Percentiles rank a stretch among this genome's conserved stretches.
Conservation (phyloP, 78 protist genomes). For the Parvularia atlantis region DNA sequence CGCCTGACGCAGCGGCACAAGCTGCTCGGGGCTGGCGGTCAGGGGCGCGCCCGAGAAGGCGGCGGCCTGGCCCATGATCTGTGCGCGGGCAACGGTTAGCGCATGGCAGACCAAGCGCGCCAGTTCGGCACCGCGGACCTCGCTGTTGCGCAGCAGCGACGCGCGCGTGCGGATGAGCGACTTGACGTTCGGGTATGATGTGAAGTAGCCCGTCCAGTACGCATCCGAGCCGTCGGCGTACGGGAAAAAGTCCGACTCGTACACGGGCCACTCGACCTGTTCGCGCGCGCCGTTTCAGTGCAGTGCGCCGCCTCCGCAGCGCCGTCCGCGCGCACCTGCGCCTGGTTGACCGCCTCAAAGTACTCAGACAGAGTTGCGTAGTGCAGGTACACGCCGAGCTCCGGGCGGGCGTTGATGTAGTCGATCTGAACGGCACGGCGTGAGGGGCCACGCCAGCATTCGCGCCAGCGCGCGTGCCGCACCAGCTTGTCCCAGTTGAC, state of each 20-base stretch:
- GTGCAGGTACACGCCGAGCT: constrained; percentile 6
- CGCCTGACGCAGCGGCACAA: not conserved
- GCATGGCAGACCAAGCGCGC: no score
- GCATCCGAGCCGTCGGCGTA: constrained; percentile 17
- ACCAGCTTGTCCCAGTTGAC: constrained; percentile 12
- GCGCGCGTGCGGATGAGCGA: no score
- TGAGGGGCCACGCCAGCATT: not conserved
- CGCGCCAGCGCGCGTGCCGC: not conserved
- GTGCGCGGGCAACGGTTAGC: no score
- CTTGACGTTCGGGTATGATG: no score
- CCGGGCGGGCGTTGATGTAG: constrained; percentile 7
- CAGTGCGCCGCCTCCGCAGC: not conserved
- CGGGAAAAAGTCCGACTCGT: constrained; percentile 52
- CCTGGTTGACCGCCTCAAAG: constrained; percentile 16
- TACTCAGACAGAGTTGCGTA: constrained; percentile 35
- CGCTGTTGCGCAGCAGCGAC: no score
- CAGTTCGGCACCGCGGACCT: no score
- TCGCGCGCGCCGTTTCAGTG: not conserved
- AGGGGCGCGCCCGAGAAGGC: no score
- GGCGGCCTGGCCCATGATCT: no score
- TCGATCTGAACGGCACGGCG: no score
- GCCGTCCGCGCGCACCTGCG: not conserved
- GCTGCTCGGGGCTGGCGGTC: no score
- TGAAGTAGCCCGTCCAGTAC: constrained; percentile 50
- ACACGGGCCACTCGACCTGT: constrained; percentile 2